Percentiles rank a stretch among this genome's conserved stretches.
Conservation (phyloP, 306 rosid genomes). For the Corylus americana region DNA sequence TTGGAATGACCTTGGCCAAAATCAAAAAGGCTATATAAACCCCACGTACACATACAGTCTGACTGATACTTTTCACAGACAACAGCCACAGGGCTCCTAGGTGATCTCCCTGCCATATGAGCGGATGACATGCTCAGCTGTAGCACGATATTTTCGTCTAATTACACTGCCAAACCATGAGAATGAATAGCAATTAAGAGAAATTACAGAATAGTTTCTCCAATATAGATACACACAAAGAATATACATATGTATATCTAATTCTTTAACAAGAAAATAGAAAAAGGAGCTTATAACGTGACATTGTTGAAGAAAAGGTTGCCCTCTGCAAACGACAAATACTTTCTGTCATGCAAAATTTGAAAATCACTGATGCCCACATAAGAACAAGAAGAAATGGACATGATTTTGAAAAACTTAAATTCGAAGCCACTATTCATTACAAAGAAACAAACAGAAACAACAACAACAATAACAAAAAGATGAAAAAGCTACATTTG, state of each 20-base stretch:
- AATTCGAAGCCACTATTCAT: conserved; percentile 11
- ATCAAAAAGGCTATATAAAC: conserved; percentile 54
- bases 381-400: not conserved
- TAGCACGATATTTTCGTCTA: conserved; percentile 3
- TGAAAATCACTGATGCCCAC: not conserved
- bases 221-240: not conserved
- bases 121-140: conserved; percentile 20
- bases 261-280: not conserved
- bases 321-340: conserved; percentile 8
- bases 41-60: conserved; percentile 54
- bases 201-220: not conserved
- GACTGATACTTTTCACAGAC: conserved; percentile 48
- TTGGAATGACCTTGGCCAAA: conserved; percentile 43
- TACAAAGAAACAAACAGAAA: not conserved
- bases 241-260: not conserved
- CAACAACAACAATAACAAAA: not conserved
- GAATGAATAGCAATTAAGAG: not conserved
- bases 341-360: conserved; percentile 3
- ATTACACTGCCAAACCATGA: not conserved
- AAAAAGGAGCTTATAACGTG: not conserved
- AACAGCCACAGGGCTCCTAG: conserved; percentile 39
- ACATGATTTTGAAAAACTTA: not conserved
- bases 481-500: not conserved
- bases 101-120: conserved; percentile 61
- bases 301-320: not conserved